Evolutionary conservation across 148 eudicot genomes (phyloP), one percentile per base, ranked within the genome.

Genomic region (Vaccinium macrocarpon): DNA sequence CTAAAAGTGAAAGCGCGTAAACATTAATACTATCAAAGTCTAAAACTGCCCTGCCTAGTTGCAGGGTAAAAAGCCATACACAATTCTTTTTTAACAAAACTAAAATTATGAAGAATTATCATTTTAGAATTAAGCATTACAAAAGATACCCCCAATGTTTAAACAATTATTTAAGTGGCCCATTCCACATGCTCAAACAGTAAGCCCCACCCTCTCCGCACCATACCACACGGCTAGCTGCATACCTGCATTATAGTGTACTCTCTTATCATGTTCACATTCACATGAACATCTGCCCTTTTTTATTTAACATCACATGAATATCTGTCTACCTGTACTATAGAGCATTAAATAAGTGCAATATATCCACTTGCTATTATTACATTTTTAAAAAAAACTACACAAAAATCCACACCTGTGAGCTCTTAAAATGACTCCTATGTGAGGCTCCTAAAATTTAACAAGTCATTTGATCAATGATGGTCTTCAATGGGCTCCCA

Each of bases 221-320:
- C 73, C 73, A 68, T 68, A 68, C 38, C 38, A 27, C 38, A 68
- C 73, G 38, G 73, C 73, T 27, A 18, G 73, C 73, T 27, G 73
- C 73, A 27, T 55, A 55, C 15, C 57, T 55, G 16, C 57, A 55
- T 14, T 59, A 6, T 59, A 59, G 19, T 66, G 35, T 66, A 25
- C 72, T 2, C 15, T 12, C 72, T 27, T 0, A 23, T 0, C 72
- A 66, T 66, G 15, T 66, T 25, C 14, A 64, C 14, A 64, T 64
- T 3, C 5, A 42, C 46, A 42, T 42, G 46, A 42, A 42, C 6
- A 42, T 42, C 38, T 35, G 38, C 38, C 38, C 3, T 35, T 35
- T 35, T 42, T 42, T 42, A 0, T 5, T 5, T 4, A 42, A 42
- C 5, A 42, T 42, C 46, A 42, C 46, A 42, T 42, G 46, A 42